Evolutionary conservation across 768 basidiomycete genomes (phyloP), one percentile per base, ranked within the genome.

Genomic region (Trametes elegans): DNA sequence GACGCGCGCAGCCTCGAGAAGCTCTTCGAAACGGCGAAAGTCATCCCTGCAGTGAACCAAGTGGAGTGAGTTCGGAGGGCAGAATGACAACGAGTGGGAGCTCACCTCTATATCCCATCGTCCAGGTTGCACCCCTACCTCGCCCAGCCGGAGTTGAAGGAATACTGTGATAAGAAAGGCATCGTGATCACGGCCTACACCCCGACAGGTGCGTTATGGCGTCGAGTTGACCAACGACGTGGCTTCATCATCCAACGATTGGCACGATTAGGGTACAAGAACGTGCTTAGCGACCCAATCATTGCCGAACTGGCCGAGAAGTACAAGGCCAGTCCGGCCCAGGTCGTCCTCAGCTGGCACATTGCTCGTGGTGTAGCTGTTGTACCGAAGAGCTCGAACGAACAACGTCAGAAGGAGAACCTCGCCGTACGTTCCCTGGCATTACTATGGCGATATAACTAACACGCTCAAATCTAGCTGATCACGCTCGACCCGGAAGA

Each of bases 291-390:
- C 18, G 77, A 84, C 60, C 78, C 78, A 0, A 58, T 73, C 7
- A 75, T 82, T 34, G 59, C 68, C 21, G 66, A 70, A 39, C 64
- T 83, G 5, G 79, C 81, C 7, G 58, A 69, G 53, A 82, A 81
- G 55, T 76, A 82, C 63, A 71, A 70, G 4, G 77, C 70, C 3
- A 66, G 73, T 0, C 69, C 79, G 1, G 76, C 72, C 5, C 80
- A 82, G 63, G 66, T 84, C 31, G 73, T 75, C 24, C 65, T 83
- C 7, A 75, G 77, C 0, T 84, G 81, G 81, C 77, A 80, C 59
- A 42, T 81, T 34, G 70, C 74, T 16, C 68, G 79, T 23, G 74
- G 76, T 0, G 74, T 73, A 5, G 64, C 72, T 18, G 71, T 74
- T 5, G 68, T 81, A 3, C 79, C 81, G 2, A 80, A 79, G 69